These are phyloP conservation scores for Gossypium herbaceum DNA, from an alignment of 345 rosid genomes.

Conservation along the genomic window DNA sequence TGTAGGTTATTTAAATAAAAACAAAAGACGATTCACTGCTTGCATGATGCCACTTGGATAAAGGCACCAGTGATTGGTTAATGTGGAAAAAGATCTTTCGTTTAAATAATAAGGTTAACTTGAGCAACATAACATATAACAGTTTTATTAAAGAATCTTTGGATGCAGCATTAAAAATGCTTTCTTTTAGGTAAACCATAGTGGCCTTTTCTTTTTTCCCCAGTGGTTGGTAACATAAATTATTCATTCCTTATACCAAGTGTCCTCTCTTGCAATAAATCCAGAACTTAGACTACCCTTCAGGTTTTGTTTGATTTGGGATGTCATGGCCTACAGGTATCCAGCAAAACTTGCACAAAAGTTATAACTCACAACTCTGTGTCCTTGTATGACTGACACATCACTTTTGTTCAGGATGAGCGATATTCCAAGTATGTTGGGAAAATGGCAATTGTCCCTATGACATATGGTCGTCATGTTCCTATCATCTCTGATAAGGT, in stretches of 20 bases:
- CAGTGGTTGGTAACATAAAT: background rate
- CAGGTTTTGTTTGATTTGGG: slow-evolving; percentile 3
- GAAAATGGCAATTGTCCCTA: slow-evolving; percentile 85
- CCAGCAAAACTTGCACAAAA: background rate
- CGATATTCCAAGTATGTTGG: slow-evolving; percentile 85
- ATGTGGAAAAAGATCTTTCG: background rate
- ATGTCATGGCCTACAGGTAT: background rate
- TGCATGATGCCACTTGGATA: background rate
- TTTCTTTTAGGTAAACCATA: background rate
- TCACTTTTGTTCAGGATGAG: slow-evolving; percentile 57
- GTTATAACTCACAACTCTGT: slow-evolving; percentile 7
- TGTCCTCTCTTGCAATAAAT: background rate
- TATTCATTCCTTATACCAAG: background rate
- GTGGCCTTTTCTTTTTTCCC: background rate
- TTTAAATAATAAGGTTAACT: background rate
- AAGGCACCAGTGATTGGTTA: background rate
- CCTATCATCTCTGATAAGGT: slow-evolving; percentile 91
- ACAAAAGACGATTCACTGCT: background rate
- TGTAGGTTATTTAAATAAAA: background rate
- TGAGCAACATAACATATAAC: background rate
- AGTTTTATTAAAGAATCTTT: background rate
- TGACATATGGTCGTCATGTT: slow-evolving; percentile 98
- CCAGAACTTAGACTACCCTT: background rate
- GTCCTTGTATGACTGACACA: background rate
- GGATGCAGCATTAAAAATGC: background rate